Conservation (phyloP, 495 filamentous ascomycete species). For the Penicillium cataractarum region DNA sequence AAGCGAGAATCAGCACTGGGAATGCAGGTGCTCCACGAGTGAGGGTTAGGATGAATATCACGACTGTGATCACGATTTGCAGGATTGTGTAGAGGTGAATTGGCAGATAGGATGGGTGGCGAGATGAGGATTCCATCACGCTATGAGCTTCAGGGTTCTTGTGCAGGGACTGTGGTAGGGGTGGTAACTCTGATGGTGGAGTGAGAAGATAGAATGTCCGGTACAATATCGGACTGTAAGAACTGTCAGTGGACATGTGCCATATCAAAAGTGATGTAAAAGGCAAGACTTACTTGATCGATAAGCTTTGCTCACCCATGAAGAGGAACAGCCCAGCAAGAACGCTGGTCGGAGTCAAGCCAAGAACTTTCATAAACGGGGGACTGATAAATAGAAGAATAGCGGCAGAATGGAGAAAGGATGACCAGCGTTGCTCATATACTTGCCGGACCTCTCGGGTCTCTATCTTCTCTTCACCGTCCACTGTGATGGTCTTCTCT, state of each 20-base stretch:
- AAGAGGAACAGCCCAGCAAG: slow-evolving; percentile 72
- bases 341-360: slow-evolving; percentile 69
- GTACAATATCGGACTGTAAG: slow-evolving; percentile 59
- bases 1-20: slow-evolving; percentile 66
- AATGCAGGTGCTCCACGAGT: slow-evolving; percentile 68
- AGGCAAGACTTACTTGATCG: slow-evolving; percentile 54
- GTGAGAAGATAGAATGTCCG: slow-evolving; percentile 67
- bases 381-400: slow-evolving; percentile 66
- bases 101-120: slow-evolving; percentile 50
- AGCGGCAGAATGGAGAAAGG: slow-evolving; percentile 63
- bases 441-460: slow-evolving; percentile 51
- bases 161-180: slow-evolving; percentile 50
- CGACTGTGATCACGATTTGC: slow-evolving; percentile 62
- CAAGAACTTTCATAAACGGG: slow-evolving; percentile 69
- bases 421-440: slow-evolving; percentile 71
- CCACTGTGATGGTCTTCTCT: slow-evolving; percentile 36
- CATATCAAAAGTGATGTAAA: not conserved
- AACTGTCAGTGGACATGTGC: not conserved
- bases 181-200: slow-evolving; percentile 65
- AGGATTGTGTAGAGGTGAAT: slow-evolving; percentile 66
- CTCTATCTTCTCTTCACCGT: slow-evolving; percentile 46
- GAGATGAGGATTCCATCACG: slow-evolving; percentile 8
- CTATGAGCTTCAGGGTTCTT: slow-evolving; percentile 4
- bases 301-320: slow-evolving; percentile 74
- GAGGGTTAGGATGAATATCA: slow-evolving; percentile 67